phyloP scores from a whole-genome alignment of 2,329 filamentous ascomycete genomes.

The Aurifilum marmelostoma region DNA sequence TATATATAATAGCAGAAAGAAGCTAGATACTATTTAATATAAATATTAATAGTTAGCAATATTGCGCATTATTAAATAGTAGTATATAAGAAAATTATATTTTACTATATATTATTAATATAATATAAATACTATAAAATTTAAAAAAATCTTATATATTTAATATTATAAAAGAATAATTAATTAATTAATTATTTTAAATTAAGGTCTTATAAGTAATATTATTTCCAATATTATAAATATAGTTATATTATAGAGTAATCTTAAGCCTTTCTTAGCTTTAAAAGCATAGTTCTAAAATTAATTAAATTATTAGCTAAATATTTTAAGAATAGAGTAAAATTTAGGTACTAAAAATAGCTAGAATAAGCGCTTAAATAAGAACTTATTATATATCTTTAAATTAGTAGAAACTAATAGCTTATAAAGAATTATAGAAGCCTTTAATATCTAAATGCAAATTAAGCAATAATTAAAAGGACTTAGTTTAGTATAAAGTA shows the following conservation, averaged over 20 bases:
- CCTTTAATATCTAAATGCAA: not conserved
- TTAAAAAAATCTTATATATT: not conserved
- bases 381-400: not conserved
- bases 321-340: not conserved
- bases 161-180: not conserved
- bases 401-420: not conserved
- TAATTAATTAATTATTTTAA: not conserved
- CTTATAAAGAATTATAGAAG: not conserved
- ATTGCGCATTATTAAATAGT: not conserved
- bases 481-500: too few species aligned
- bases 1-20: conserved; percentile 26
- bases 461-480: too few species aligned
- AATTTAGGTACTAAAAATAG: not conserved
- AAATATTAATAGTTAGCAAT: not conserved
- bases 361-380: not conserved
- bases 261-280: not conserved
- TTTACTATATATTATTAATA: conserved; percentile 19
- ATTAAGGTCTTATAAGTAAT: not conserved
- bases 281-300: not conserved
- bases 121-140: not conserved
- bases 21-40: not conserved
- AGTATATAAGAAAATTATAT: not conserved
- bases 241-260: not conserved
- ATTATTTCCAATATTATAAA: not conserved
- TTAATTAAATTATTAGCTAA: not conserved